Base-by-base conservation (phyloP, 1,284 basidiomycete genomes). In the Entoloma clypeatum region DNA sequence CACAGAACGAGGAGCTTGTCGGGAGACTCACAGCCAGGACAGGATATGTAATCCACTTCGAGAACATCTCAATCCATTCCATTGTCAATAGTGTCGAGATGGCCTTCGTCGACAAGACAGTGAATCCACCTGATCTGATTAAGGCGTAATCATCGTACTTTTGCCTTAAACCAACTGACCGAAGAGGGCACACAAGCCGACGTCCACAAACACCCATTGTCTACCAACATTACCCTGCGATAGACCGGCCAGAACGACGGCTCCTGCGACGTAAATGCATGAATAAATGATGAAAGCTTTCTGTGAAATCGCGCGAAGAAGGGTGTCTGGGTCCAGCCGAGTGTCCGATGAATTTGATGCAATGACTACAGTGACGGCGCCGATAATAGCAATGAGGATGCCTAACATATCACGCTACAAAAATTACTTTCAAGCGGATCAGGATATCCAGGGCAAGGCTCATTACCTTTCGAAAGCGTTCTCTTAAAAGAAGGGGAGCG, bases 71-170 rank as follows among this genome's bases (percentile, higher is more conserved):
- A 17, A 86, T 66, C 71, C 87, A 87, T 58, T 86, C 71, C 49
- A 79, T 68, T 11, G 86, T 87, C 26, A 96, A 65, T 22, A 99
- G 69, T 1, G 87, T 90, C 9, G 92, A 94, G 26, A 96, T 65
- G 1, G 89, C 94, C 59, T 99, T 98, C 2, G 95, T 98, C 0
- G 91, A 82, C 3, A 99, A 70, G 0, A 97, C 94, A 1, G 94
- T 97, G 61, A 94, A 97, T 4, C 92, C 94, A 18, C 92, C 92
- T 85, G 48, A 29, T 43, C 22, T 35, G 21, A 16, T 39, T 9
- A 39, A 31, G 18, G 13, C 19, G 26, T 28, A 39, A 48, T 21
- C 44, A 44, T 17, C 35, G 27, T 8, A 22, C 29, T 41, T 43
- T 18, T 19, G 28, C 18, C 17, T 26, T 14, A 10, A 7, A 29